phyloP scores from a whole-genome alignment of 805 yeast species.

The Ogataea pilisensis region DNA sequence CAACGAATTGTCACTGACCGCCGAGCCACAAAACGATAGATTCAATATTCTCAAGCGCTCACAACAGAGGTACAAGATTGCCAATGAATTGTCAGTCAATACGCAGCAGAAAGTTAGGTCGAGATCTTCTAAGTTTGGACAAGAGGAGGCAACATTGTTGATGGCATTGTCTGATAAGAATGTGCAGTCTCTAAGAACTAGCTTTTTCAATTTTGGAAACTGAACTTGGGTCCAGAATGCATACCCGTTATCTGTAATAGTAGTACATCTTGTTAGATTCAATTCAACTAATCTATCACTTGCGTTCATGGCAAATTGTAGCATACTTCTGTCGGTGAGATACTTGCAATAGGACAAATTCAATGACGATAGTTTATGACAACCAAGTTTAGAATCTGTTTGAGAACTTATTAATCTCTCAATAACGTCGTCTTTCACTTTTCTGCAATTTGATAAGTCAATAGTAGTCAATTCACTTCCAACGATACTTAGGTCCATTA shows the following conservation, averaged over 20 bases:
- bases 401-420: conserved; percentile 63
- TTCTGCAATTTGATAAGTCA: conserved; percentile 69
- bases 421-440: conserved; percentile 66
- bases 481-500: conserved; percentile 69
- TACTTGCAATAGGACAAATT: conserved; percentile 73
- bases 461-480: conserved; percentile 56
- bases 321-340: conserved; percentile 64
- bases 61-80: conserved; percentile 64
- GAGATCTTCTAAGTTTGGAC: conserved; percentile 50
- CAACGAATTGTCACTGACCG: conserved; percentile 69
- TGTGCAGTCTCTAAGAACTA: conserved; percentile 68
- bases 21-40: conserved; percentile 72
- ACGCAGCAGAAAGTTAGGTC: conserved; percentile 76
- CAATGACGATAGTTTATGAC: conserved; percentile 50
- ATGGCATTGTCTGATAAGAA: conserved; percentile 65
- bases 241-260: conserved; percentile 73
- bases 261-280: conserved; percentile 70
- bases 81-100: conserved; percentile 62
- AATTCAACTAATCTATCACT: conserved; percentile 49
- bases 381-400: conserved; percentile 39
- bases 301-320: conserved; percentile 58
- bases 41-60: conserved; percentile 49
- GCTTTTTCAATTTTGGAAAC: conserved; percentile 48
- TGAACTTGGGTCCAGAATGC: conserved; percentile 56
- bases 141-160: conserved; percentile 56